phyloP scores from a whole-genome alignment of 2,329 filamentous ascomycete genomes.

The Chalaropsis thielavioides region DNA sequence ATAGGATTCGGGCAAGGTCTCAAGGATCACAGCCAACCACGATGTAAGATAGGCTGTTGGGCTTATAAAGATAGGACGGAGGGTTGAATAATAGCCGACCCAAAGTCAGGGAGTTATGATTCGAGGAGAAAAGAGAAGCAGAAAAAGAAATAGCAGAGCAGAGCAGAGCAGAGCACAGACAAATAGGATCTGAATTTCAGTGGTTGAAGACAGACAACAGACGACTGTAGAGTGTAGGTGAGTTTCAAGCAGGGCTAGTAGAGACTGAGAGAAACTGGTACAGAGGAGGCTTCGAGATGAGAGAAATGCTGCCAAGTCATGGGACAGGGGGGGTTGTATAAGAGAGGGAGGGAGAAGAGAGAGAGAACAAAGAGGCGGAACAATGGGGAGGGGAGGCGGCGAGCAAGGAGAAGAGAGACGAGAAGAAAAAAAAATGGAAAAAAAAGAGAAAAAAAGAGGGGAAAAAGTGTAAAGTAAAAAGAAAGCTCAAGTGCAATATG shows the following conservation, averaged over 20 bases:
- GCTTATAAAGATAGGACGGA: not conserved
- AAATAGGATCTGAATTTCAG: not conserved
- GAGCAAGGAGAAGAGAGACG: not conserved
- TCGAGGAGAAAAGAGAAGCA: not conserved
- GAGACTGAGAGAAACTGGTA: not conserved
- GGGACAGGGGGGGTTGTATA: not conserved
- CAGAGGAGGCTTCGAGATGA: not conserved
- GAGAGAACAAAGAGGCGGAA: not conserved
- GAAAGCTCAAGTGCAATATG: not conserved
- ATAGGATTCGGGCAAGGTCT: not conserved
- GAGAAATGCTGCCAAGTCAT: not conserved
- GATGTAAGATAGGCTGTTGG: not conserved
- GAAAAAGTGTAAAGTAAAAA: not conserved
- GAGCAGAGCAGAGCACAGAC: not conserved
- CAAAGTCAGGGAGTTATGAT: not conserved
- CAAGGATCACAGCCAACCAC: constrained; percentile 7
- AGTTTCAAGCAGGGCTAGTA: not conserved
- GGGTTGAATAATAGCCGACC: constrained; percentile 3
- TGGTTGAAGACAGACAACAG: not conserved
- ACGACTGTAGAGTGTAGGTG: not conserved
- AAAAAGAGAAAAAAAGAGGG: not conserved
- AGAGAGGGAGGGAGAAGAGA: not conserved
- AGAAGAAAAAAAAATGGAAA: not conserved
- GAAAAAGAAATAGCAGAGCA: not conserved
- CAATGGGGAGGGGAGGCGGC: not conserved